Conservation (phyloP, 495 filamentous ascomycete species). For the Sordaria brevicollis region DNA sequence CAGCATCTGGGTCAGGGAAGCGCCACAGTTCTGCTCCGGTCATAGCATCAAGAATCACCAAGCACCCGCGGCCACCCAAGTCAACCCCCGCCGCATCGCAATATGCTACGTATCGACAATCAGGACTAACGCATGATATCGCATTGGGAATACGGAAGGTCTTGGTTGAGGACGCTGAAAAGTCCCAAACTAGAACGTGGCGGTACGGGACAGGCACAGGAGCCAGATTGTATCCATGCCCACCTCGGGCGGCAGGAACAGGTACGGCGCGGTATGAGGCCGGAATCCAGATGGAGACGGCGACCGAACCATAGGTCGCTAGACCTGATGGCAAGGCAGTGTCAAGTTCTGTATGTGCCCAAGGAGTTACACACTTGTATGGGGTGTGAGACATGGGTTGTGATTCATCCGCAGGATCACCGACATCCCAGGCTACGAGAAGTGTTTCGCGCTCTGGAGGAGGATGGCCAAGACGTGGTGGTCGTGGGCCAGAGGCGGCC, state of each 20-base stretch:
- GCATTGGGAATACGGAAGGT: conserved; percentile 28
- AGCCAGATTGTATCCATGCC: conserved; percentile 18
- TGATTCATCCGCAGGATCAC: background rate
- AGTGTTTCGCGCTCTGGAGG: conserved; percentile 24
- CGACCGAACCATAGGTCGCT: conserved; percentile 22
- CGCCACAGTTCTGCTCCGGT: conserved; percentile 22
- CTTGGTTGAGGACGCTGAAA: conserved; percentile 17
- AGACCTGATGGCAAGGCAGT: conserved; percentile 22
- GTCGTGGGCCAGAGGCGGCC: conserved; percentile 24
- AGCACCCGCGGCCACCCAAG: conserved; percentile 16
- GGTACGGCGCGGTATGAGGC: conserved; percentile 23
- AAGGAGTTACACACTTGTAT: conserved; percentile 25
- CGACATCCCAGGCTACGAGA: conserved; percentile 24
- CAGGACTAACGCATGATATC: conserved; percentile 21
- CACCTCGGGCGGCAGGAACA: conserved; percentile 14
- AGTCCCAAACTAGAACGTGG: conserved; percentile 27
- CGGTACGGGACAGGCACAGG: conserved; percentile 18
- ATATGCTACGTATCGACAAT: conserved; percentile 26
- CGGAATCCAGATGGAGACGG: conserved; percentile 28
- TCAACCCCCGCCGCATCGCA: conserved; percentile 19
- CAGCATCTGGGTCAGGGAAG: conserved; percentile 17
- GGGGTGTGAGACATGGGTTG: conserved; percentile 11
- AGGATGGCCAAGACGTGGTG: conserved; percentile 21
- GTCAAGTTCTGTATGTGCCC: conserved; percentile 26
- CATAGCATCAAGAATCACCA: conserved; percentile 25